Evolutionary conservation across 257 asterid species (phyloP), one percentile per base, ranked within the genome.

Genomic region (Lithospermum erythrorhizon): DNA sequence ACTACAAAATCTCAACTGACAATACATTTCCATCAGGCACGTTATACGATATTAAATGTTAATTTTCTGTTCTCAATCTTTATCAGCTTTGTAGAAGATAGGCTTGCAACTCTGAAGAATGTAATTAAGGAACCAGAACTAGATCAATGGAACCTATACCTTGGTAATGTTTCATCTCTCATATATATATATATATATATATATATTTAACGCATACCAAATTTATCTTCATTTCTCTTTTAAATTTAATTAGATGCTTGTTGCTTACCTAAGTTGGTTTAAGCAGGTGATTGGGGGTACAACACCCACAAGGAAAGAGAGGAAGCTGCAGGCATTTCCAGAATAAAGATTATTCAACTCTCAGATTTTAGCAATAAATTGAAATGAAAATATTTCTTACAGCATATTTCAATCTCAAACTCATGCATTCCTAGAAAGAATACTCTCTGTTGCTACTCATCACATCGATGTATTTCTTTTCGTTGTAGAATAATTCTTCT

Each of bases 251-350:
- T 24, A 48, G 62, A 57, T 62, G 51, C 22, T 61, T 54, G 29
- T 68, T 61, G 23, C 61, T 76, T 59, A 72, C 24, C 68, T 53
- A 41, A 53, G 67, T 65, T 57, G 55, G 37, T 41, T 37, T 68
- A 68, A 67, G 55, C 89, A 87, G 96, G 93, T 67, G 95, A 91
- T 70, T 93, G 97, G 98, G 98, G 97, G 47, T 88, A 89, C 65
- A 88, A 93, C 78, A 93, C 97, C 32, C 74, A 53, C 41, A 86
- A 79, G 21, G 97, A 93, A 75, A 80, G 97, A 51, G 94, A 86
- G 15, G 97, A 84, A 57, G 98, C 97, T 21, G 83, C 85, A 60
- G 65, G 68, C 55, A 75, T 88, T 55, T 60, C 95, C 63, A 82
- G 97, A 71, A 87, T 87, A 69, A 82, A 45, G 35, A 30, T 85